Evolutionary conservation across 2,329 filamentous ascomycete species (phyloP).

Genomic region (Xylariales sp.): DNA sequence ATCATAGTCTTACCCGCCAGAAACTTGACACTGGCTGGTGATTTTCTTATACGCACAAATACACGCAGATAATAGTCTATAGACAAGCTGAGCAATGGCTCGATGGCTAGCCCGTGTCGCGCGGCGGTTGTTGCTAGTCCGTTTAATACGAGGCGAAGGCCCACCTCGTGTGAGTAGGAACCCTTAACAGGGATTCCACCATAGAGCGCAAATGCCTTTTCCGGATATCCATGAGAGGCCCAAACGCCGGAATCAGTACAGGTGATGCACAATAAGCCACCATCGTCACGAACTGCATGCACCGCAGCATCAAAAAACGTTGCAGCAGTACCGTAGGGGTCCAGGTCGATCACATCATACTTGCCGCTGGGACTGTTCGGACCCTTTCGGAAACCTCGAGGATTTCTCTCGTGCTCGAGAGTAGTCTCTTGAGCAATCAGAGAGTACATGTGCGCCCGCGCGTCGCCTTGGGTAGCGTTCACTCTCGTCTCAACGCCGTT

Average conservation of each 20-base stretch:
- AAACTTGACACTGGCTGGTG: slow-evolving; percentile 84
- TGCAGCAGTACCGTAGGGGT: slow-evolving; percentile 91
- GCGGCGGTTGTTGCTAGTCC: slow-evolving; percentile 75
- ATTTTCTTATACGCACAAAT: slow-evolving; percentile 78
- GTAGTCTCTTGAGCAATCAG: slow-evolving; percentile 52
- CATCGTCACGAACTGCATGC: slow-evolving; percentile 77
- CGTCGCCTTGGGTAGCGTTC: slow-evolving; percentile 72
- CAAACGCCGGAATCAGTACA: slow-evolving; percentile 96
- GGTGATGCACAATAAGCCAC: slow-evolving; percentile 88
- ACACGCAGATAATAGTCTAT: slow-evolving; percentile 94
- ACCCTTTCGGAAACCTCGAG: slow-evolving; percentile 33
- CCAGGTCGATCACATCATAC: slow-evolving; percentile 94
- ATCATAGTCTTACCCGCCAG: slow-evolving; percentile 88
- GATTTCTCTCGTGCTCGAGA: slow-evolving; percentile 29
- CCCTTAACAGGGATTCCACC: slow-evolving; percentile 86
- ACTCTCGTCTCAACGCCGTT: slow-evolving; percentile 73
- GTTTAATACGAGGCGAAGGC: slow-evolving; percentile 80
- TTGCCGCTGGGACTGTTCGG: slow-evolving; percentile 42
- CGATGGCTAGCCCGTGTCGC: slow-evolving; percentile 81
- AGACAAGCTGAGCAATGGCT: slow-evolving; percentile 86
- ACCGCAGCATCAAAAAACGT: slow-evolving; percentile 90
- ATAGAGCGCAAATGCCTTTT: slow-evolving; percentile 93
- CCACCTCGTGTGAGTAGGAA: slow-evolving; percentile 80
- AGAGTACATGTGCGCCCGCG: slow-evolving; percentile 86
- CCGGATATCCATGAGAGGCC: slow-evolving; percentile 88